Evolutionary conservation across 805 yeast species (phyloP), one percentile per base, ranked within the genome.

Genomic region (Wickerhamiella sorbophila): DNA sequence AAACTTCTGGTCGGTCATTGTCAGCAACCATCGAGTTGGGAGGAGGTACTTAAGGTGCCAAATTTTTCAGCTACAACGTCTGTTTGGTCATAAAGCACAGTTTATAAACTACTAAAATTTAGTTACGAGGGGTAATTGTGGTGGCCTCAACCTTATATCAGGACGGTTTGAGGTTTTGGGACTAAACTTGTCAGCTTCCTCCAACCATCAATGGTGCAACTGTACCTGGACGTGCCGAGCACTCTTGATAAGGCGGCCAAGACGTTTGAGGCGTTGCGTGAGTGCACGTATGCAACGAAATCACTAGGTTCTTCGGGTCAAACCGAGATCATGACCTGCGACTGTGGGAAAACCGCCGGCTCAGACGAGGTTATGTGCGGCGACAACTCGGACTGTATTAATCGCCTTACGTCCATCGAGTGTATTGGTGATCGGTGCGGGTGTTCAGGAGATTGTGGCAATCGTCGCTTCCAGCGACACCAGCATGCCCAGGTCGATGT

Each of bases 351-450:
- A 66, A 22, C 37, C 12, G 40, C 51, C 45, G 46, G 63, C 19
- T 52, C 57, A 26, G 71, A 65, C 1, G 53, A 52, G 5, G 64
- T 74, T 50, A 94, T 96, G 1, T 88, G 98, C 69, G 83, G 77
- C 27, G 83, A 79, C 24, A 77, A 78, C 48, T 79, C 91, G 14
- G 86, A 80, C 58, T 88, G 98, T 70, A 86, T 91, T 53, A 88
- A 88, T 61, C 65, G 97, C 40, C 71, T 86, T 40, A 91, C 97
- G 0, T 80, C 86, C 32, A 86, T 88, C 38, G 98, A 88, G 61
- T 88, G 98, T 71, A 71, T 77, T 2, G 74, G 79, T 54, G 80
- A 69, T 16, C 66, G 69, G 38, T 73, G 83, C 54, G 62, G 69
- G 14, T 88, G 97, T 60, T 94, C 95, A 26, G 65, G 67, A 22